Conservation (phyloP, 2,329 filamentous ascomycete species). For the Anthostomella pinea region DNA sequence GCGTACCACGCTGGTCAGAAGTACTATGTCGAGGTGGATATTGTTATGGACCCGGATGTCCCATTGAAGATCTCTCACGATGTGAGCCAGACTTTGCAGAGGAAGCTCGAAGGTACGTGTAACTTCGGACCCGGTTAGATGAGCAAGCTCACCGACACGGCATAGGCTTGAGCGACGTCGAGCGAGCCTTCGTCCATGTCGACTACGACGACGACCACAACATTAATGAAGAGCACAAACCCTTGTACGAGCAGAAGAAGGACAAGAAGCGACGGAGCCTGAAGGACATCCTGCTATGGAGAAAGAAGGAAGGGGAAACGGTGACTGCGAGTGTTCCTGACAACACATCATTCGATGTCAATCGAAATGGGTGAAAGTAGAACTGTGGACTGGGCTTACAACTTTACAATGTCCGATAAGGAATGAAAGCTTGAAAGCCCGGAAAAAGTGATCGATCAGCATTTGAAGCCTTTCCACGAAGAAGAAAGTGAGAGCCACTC, state of each 20-base stretch:
- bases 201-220: constrained; percentile 43
- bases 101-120: constrained; percentile 53
- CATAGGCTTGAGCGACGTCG: constrained; percentile 32
- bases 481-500: not conserved
- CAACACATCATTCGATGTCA: too few relatives aligned
- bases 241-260: constrained; percentile 36
- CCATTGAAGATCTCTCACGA: constrained; percentile 58
- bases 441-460: too few relatives aligned
- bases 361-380: too few relatives aligned
- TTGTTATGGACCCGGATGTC: constrained; percentile 55
- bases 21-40: constrained; percentile 61
- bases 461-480: not conserved
- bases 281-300: constrained; percentile 34
- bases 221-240: constrained; percentile 42
- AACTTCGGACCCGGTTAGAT: too few relatives aligned
- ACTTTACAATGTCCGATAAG: too few relatives aligned
- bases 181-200: constrained; percentile 45
- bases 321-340: too few relatives aligned
- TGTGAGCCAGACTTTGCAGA: constrained; percentile 56
- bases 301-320: constrained; percentile 24
- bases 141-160: not conserved
- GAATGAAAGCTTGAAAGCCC: too few relatives aligned
- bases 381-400: too few relatives aligned
- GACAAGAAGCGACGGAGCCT: constrained; percentile 29
- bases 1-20: constrained; percentile 61